Conservation (phyloP, 768 basidiomycete species). For the Agrocybe pediades region DNA sequence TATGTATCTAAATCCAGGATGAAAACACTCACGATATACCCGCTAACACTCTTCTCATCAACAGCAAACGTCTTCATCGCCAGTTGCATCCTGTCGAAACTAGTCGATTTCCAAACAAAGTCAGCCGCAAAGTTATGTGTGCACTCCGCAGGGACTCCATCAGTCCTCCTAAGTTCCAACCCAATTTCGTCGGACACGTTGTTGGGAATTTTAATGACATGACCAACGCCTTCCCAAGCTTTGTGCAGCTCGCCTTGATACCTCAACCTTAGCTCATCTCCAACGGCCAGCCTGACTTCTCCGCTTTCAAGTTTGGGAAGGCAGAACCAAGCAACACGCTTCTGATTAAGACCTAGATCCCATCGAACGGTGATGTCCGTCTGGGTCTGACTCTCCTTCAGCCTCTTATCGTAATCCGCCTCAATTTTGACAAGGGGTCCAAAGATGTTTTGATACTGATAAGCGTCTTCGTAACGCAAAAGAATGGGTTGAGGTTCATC, state of each 20-base stretch:
- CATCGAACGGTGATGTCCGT: constrained; percentile 94
- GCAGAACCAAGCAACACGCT: constrained; percentile 97
- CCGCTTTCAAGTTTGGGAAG: constrained; percentile 98
- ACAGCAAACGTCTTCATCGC: constrained; percentile 99
- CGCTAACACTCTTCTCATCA: constrained; percentile 98
- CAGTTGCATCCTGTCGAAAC: constrained; percentile 98
- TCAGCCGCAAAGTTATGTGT: constrained; percentile 97
- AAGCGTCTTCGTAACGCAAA: constrained; percentile 94
- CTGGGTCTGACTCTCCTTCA: constrained; percentile 99
- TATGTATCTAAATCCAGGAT: background rate
- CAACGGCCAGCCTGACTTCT: constrained; percentile 94
- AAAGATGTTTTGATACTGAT: constrained; percentile 99
- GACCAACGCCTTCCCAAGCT: constrained; percentile 96
- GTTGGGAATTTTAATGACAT: constrained; percentile 99
- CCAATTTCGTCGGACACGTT: constrained; percentile 99
- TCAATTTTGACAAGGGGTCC: constrained; percentile 99
- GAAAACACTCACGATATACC: constrained; percentile 81
- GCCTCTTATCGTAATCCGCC: constrained; percentile 96
- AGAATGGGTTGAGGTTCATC: constrained; percentile 95
- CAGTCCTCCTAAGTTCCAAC: constrained; percentile 85
- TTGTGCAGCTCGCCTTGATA: constrained; percentile 90
- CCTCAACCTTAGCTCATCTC: constrained; percentile 90
- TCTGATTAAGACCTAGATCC: constrained; percentile 98
- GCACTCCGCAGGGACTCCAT: constrained; percentile 92
- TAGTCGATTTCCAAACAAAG: constrained; percentile 99